These are phyloP conservation scores for Populus ilicifolia DNA, from an alignment of 345 rosid genomes.

Conservation along the genomic window DNA sequence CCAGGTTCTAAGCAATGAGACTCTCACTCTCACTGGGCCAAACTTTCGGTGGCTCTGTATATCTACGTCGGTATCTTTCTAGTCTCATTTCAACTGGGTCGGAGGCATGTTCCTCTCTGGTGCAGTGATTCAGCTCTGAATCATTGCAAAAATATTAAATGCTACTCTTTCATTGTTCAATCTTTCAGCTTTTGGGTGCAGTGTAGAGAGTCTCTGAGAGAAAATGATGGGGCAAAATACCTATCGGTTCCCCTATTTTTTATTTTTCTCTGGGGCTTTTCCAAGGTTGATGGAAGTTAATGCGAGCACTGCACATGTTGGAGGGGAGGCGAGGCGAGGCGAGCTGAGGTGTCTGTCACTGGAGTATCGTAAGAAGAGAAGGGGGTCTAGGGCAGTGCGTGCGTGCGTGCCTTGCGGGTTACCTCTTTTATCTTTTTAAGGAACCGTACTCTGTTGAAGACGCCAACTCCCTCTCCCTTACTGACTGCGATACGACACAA, in stretches of 20 bases:
- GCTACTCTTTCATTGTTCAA: not conserved
- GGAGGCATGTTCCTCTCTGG: not conserved
- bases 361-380: not conserved
- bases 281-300: not conserved
- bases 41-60: conserved; percentile 2
- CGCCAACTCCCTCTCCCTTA: not conserved
- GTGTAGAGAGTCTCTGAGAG: too few species aligned
- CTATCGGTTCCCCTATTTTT: too few species aligned
- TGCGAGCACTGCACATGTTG: too few species aligned
- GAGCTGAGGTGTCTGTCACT: not conserved
- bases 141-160: not conserved
- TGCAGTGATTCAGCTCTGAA: not conserved
- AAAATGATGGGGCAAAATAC: too few species aligned
- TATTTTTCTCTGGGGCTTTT: not conserved
- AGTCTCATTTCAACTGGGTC: not conserved
- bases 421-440: conserved; percentile 4
- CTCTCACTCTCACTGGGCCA: not conserved
- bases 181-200: not conserved
- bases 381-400: not conserved
- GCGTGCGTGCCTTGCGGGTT: conserved; percentile 55
- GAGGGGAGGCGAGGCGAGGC: not conserved
- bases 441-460: conserved; percentile 8
- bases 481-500: conserved; percentile 32
- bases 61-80: not conserved
- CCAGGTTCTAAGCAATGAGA: too few species aligned